Evolutionary conservation across 2,329 filamentous ascomycete genomes (phyloP).

Genomic region (Cryphonectria parasitica): DNA sequence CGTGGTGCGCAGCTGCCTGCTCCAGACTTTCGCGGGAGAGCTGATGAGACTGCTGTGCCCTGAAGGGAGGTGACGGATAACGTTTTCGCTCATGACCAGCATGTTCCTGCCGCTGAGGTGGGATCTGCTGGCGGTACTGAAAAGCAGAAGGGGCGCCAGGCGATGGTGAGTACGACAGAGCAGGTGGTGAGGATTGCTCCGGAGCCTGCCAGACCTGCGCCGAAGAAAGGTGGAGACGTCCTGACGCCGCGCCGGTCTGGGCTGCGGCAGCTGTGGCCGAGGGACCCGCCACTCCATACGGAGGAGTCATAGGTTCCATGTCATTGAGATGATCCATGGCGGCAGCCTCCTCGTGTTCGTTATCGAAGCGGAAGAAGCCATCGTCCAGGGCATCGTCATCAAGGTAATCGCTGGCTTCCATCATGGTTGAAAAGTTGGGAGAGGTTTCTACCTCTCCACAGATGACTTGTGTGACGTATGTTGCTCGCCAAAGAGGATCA

Average conservation of each 20-base stretch:
- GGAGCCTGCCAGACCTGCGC: conserved; percentile 22
- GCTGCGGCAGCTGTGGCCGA: conserved; percentile 14
- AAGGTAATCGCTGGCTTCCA: conserved; percentile 25
- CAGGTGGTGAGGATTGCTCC: conserved; percentile 23
- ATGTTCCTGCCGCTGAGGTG: not conserved
- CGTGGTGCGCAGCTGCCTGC: conserved; percentile 9
- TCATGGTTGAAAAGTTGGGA: conserved; percentile 12
- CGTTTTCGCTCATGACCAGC: not conserved
- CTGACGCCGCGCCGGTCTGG: conserved; percentile 14
- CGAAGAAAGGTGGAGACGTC: conserved; percentile 25
- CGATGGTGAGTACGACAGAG: conserved; percentile 27
- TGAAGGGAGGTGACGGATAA: not conserved
- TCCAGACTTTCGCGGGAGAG: conserved; percentile 14
- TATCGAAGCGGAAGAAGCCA: conserved; percentile 24
- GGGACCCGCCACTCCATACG: conserved; percentile 22
- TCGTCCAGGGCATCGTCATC: conserved; percentile 23
- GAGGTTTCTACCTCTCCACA: not conserved
- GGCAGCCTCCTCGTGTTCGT: conserved; percentile 24
- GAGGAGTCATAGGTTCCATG: conserved; percentile 23
- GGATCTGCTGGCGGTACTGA: conserved; percentile 20
- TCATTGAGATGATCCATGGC: conserved; percentile 19
- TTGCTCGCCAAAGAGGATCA: not conserved
- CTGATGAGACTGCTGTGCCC: conserved; percentile 15
- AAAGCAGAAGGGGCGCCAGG: conserved; percentile 16
- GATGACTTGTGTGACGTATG: not conserved